phyloP scores from a whole-genome alignment of 495 filamentous ascomycete species.

The Gamarada debralockiae region DNA sequence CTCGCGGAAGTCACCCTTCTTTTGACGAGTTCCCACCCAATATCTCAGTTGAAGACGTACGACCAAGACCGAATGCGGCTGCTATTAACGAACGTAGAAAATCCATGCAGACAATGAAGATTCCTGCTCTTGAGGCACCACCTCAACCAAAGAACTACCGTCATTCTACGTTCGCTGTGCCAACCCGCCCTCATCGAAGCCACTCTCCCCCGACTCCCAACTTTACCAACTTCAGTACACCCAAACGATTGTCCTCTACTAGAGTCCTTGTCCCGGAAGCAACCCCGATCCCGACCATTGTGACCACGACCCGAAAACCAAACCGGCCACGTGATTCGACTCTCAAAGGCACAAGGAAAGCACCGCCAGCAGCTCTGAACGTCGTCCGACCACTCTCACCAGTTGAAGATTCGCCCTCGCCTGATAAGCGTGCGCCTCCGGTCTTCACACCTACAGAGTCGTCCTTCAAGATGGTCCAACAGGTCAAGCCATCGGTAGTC shows the following conservation, averaged over 20 bases:
- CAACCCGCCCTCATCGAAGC: neutral
- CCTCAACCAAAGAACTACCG: conserved; percentile 23
- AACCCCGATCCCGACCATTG: neutral
- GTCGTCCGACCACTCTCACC: conserved; percentile 44
- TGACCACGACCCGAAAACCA: neutral
- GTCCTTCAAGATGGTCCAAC: conserved; percentile 11
- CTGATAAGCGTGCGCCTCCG: conserved; percentile 17
- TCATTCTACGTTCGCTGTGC: conserved; percentile 26
- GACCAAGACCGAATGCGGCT: conserved; percentile 45
- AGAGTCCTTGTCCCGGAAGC: conserved; percentile 18
- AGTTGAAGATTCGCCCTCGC: conserved; percentile 45
- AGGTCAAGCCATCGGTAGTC: neutral
- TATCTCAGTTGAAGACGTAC: conserved; percentile 33
- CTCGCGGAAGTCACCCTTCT: conserved; percentile 39
- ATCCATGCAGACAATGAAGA: conserved; percentile 44
- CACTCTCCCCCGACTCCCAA: conserved; percentile 32
- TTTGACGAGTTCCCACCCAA: conserved; percentile 29
- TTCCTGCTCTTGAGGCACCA: conserved; percentile 14
- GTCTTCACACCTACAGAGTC: conserved; percentile 7
- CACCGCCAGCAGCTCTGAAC: conserved; percentile 36
- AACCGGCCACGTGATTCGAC: conserved; percentile 14
- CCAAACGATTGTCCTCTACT: conserved; percentile 37
- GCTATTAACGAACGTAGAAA: conserved; percentile 48
- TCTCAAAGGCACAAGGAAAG: conserved; percentile 28
- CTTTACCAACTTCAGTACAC: conserved; percentile 34